A percentile compares a stretch with the other conserved stretches of the same genome.
These are phyloP conservation scores for Macroventuria anomochaeta DNA, from an alignment of 2,329 filamentous ascomycete genomes.

Conservation along the genomic window DNA sequence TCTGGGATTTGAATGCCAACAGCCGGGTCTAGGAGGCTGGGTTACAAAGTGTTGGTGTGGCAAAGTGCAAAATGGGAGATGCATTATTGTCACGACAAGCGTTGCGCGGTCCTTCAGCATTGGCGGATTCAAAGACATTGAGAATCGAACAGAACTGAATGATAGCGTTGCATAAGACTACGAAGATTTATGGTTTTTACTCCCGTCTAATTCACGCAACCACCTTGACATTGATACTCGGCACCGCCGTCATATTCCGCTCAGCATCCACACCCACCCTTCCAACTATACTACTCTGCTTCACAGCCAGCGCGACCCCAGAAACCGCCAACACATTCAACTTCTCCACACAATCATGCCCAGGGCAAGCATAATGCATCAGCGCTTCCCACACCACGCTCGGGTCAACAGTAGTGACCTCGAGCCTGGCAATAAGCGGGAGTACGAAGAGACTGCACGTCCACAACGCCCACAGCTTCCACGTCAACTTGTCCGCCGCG, in stretches of 20 bases:
- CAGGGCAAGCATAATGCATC: constrained; percentile 6
- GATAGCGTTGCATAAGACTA: background rate
- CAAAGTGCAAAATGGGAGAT: background rate
- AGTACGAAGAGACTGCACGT: constrained; percentile 22
- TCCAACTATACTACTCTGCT: constrained; percentile 9
- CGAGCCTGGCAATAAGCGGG: constrained; percentile 12
- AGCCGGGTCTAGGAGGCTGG: constrained; percentile 17
- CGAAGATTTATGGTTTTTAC: background rate
- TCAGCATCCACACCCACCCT: background rate
- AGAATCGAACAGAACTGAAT: background rate
- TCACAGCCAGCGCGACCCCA: constrained; percentile 15
- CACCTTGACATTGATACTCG: background rate
- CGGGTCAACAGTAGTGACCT: background rate
- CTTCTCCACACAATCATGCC: constrained; percentile 9
- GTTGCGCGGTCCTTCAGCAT: too few relatives aligned
- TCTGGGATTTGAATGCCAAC: constrained; percentile 51
- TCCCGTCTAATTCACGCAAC: background rate
- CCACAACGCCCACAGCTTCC: constrained; percentile 32
- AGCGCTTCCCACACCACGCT: background rate
- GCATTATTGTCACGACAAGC: background rate
- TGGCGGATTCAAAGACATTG: background rate
- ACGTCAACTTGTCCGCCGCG: constrained; percentile 24
- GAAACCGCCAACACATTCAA: constrained; percentile 20
- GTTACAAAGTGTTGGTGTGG: background rate
- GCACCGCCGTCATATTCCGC: background rate